A percentile compares a stretch with the other conserved stretches of the same genome.
Evolutionary conservation across 2,329 filamentous ascomycete species (phyloP).

Genomic region (Hypoxylon sp.): DNA sequence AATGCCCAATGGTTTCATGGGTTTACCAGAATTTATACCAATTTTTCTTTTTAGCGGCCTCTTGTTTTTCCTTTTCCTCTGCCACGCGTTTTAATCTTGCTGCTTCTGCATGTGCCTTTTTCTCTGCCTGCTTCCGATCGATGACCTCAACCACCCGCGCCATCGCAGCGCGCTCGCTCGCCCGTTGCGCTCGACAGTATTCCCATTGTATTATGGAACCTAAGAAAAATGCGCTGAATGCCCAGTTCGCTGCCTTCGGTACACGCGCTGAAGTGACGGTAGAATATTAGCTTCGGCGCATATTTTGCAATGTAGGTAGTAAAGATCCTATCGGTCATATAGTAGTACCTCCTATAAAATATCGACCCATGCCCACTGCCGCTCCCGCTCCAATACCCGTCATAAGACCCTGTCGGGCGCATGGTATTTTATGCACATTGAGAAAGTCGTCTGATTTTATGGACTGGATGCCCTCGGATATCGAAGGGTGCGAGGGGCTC

Average conservation of each 20-base stretch:
- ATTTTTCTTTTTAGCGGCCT: constrained; percentile 47
- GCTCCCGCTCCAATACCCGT: constrained; percentile 84
- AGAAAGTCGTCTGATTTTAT: constrained; percentile 75
- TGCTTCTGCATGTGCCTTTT: constrained; percentile 54
- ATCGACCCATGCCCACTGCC: constrained; percentile 75
- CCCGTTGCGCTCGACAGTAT: constrained; percentile 79
- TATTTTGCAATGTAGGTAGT: too few relatives aligned
- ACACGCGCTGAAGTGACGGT: constrained; percentile 65
- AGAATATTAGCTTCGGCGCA: constrained; percentile 12
- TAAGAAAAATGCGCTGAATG: constrained; percentile 77
- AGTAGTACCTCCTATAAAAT: constrained; percentile 79
- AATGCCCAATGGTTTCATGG: neutral
- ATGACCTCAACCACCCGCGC: constrained; percentile 85
- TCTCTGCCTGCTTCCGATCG: constrained; percentile 74
- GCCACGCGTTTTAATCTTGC: constrained; percentile 54
- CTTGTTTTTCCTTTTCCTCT: constrained; percentile 51
- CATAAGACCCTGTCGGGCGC: constrained; percentile 82
- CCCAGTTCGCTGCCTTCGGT: constrained; percentile 81
- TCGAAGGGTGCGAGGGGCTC: constrained; percentile 52
- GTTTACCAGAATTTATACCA: constrained; percentile 68
- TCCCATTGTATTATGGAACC: constrained; percentile 80
- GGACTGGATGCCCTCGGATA: constrained; percentile 71
- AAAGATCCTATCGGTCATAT: too few relatives aligned
- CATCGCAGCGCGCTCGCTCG: constrained; percentile 83
- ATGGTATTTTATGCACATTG: constrained; percentile 80